A percentile compares a stretch with the other conserved stretches of the same genome.
Evolutionary conservation across 352 stramenopile species (phyloP).

Genomic region (Phytophthora syringae): DNA sequence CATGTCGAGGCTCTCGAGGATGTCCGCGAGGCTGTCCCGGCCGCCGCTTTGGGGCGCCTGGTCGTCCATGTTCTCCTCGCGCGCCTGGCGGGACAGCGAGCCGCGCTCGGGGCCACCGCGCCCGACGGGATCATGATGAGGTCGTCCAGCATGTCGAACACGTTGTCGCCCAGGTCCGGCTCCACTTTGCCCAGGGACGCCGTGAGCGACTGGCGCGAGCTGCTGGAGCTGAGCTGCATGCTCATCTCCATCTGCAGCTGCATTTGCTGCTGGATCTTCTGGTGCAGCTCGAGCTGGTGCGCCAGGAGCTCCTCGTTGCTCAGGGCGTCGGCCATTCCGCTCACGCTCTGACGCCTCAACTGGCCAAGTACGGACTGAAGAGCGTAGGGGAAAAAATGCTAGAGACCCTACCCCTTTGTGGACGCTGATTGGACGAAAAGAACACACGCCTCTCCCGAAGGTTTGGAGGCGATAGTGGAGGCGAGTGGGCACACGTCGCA

Average conservation of each 20-base stretch:
- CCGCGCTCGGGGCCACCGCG: slow-evolving; percentile 54
- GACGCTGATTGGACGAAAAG: slow-evolving; percentile 17
- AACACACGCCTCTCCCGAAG: slow-evolving; percentile 7
- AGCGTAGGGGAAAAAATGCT: background rate
- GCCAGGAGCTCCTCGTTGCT: slow-evolving; percentile 81
- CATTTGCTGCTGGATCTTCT: slow-evolving; percentile 89
- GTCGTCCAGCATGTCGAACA: slow-evolving; percentile 90
- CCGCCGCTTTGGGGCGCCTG: slow-evolving; percentile 34
- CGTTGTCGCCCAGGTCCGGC: slow-evolving; percentile 82
- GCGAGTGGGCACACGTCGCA: slow-evolving; percentile 24
- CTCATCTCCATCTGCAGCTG: slow-evolving; percentile 89
- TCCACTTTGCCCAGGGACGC: slow-evolving; percentile 74
- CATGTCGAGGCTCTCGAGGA: slow-evolving; percentile 87
- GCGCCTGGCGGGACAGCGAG: slow-evolving; percentile 68
- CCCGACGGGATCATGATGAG: slow-evolving; percentile 84
- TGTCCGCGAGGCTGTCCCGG: slow-evolving; percentile 81
- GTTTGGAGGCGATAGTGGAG: slow-evolving; percentile 7
- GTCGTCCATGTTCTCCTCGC: slow-evolving; percentile 43
- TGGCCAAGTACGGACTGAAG: too few relatives aligned
- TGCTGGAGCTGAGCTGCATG: slow-evolving; percentile 56
- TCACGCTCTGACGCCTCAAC: background rate
- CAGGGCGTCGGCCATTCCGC: slow-evolving; percentile 45
- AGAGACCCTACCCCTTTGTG: background rate
- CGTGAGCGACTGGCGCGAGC: slow-evolving; percentile 54
- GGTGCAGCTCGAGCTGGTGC: slow-evolving; percentile 83